phyloP scores from a whole-genome alignment of 2,329 filamentous ascomycete genomes.

The Aspergillus sp. region DNA sequence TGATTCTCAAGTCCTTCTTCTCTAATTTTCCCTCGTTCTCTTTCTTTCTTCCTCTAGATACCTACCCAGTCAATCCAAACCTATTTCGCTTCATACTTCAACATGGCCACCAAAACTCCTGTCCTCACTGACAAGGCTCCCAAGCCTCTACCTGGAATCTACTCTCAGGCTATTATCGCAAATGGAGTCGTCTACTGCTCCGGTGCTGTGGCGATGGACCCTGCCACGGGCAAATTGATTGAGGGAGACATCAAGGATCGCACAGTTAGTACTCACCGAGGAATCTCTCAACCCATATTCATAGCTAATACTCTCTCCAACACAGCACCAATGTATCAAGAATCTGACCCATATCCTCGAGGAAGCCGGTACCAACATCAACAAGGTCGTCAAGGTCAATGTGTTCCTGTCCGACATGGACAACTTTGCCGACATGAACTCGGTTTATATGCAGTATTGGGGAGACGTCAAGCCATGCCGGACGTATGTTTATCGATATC shows the following conservation, averaged over 20 bases:
- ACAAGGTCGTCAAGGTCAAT: conserved; percentile 63
- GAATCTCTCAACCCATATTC: too few relatives aligned
- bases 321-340: conserved; percentile 50
- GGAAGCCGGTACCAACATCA: conserved; percentile 54
- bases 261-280: conserved; percentile 36
- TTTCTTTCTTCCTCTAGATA: too few relatives aligned
- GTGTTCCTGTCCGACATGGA: conserved; percentile 63
- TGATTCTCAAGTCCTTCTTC: too few relatives aligned
- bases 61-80: background rate
- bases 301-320: background rate
- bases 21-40: too few relatives aligned
- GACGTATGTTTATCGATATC: conserved; percentile 17
- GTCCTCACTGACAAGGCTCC: conserved; percentile 48
- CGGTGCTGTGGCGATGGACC: conserved; percentile 57
- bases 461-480: conserved; percentile 54
- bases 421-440: conserved; percentile 73
- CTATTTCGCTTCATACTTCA: background rate
- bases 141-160: conserved; percentile 49
- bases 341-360: conserved; percentile 58
- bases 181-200: conserved; percentile 69
- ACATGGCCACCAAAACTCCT: conserved; percentile 33
- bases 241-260: conserved; percentile 54
- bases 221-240: conserved; percentile 50
- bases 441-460: conserved; percentile 75
- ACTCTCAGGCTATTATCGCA: conserved; percentile 58